These are phyloP conservation scores for Parathielavia hyrcaniae DNA, from an alignment of 495 filamentous ascomycete genomes.

Conservation along the genomic window DNA sequence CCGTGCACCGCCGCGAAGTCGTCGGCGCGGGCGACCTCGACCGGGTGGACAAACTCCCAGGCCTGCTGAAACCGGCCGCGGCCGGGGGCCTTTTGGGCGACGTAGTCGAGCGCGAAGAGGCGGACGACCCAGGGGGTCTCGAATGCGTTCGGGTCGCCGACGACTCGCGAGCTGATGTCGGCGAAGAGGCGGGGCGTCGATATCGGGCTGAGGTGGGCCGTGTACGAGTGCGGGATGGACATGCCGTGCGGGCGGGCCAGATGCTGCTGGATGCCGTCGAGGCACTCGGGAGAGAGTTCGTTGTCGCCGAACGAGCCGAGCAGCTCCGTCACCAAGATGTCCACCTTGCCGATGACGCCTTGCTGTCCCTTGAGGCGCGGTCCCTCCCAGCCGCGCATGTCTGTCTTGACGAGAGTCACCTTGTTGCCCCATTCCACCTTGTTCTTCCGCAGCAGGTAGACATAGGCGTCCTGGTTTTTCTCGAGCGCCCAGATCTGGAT, in stretches of 20 bases:
- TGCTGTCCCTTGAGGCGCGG: conserved; percentile 40
- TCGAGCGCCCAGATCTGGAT: conserved; percentile 89
- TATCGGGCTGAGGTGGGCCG: conserved; percentile 84
- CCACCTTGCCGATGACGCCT: conserved; percentile 54
- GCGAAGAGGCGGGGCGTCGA: conserved; percentile 79
- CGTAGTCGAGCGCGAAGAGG: conserved; percentile 78
- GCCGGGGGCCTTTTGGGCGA: conserved; percentile 53
- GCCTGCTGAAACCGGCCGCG: conserved; percentile 56
- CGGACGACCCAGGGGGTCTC: conserved; percentile 86
- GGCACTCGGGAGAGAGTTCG: conserved; percentile 72
- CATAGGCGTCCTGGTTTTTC: conserved; percentile 97
- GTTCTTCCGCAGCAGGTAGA: conserved; percentile 84
- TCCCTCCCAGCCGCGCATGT: conserved; percentile 96
- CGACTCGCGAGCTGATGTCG: conserved; percentile 59
- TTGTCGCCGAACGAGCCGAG: conserved; percentile 90
- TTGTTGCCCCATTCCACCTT: conserved; percentile 63
- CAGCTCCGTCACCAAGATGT: conserved; percentile 90
- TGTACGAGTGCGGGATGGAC: conserved; percentile 88
- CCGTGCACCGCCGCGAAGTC: conserved; percentile 46
- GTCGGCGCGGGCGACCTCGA: conserved; percentile 49
- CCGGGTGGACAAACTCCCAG: conserved; percentile 58
- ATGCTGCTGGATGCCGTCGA: conserved; percentile 66
- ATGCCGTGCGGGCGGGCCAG: conserved; percentile 70
- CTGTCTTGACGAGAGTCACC: conserved; percentile 84
- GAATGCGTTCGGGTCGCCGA: conserved; percentile 68